A percentile compares a stretch with the other conserved stretches of the same genome.
Conservation (phyloP, 495 filamentous ascomycete genomes). For the Daldinia grandis region DNA sequence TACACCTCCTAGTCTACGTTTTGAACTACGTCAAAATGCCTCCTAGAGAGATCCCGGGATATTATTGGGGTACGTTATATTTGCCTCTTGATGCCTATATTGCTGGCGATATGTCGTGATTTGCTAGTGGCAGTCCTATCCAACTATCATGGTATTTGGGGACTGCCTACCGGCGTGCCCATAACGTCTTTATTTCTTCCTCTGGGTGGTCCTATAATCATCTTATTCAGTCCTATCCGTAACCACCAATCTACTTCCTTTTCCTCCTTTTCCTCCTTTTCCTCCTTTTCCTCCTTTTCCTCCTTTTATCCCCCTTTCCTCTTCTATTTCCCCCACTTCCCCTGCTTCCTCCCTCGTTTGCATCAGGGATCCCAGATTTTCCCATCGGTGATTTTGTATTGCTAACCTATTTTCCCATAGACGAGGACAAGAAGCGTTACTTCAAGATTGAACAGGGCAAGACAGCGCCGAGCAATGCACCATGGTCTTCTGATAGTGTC, state of each 20-base stretch:
- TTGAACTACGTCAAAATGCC: not conserved
- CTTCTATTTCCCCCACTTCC: not conserved
- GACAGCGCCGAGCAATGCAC: conserved; percentile 46
- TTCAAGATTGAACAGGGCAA: conserved; percentile 55
- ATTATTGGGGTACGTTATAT: conserved; percentile 27
- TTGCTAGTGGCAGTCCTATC: not conserved
- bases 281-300: not conserved
- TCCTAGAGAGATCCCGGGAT: conserved; percentile 16
- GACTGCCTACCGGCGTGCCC: not conserved
- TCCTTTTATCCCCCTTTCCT: not conserved
- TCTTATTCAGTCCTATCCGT: not conserved
- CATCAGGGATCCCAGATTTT: not conserved
- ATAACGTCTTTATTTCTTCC: not conserved
- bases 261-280: not conserved
- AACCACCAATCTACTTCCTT: not conserved
- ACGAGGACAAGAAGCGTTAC: conserved; percentile 55
- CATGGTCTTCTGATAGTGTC: conserved; percentile 50
- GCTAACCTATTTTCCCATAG: conserved; percentile 35
- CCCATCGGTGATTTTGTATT: not conserved
- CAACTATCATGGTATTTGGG: not conserved
- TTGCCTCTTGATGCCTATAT: not conserved
- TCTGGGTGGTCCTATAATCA: not conserved
- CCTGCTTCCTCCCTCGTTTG: not conserved
- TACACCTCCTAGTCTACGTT: not conserved
- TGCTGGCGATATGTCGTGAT: not conserved